phyloP scores from a whole-genome alignment of 2,329 filamentous ascomycete species.

The Elsinoe australis region DNA sequence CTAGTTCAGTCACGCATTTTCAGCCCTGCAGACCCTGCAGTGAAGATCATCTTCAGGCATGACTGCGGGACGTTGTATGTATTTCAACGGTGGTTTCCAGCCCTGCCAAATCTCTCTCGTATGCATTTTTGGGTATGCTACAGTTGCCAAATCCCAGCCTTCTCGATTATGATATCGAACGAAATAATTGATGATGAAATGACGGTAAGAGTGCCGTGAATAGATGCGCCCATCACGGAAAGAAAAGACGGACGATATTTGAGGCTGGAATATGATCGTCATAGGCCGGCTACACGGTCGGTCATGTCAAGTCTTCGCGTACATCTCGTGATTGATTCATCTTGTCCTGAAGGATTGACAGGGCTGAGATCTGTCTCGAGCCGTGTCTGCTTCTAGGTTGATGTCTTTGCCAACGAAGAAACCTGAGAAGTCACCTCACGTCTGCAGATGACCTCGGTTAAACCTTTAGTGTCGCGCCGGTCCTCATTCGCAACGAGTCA shows the following conservation, averaged over 20 bases:
- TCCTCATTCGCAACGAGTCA: too few species aligned
- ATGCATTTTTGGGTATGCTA: neutral
- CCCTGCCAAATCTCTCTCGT: conserved; percentile 1
- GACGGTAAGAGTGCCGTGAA: neutral
- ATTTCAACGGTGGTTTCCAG: conserved; percentile 15
- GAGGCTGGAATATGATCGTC: too few species aligned
- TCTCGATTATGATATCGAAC: neutral
- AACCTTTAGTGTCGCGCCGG: neutral
- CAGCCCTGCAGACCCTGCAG: conserved; percentile 10
- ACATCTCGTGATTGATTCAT: too few species aligned
- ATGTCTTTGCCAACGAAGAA: neutral
- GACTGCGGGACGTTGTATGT: conserved; percentile 12
- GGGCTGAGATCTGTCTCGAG: conserved; percentile 10
- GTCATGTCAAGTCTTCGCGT: too few species aligned
- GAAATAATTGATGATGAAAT: conserved; percentile 2
- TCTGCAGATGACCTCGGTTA: neutral
- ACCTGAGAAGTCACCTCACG: neutral
- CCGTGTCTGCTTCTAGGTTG: neutral
- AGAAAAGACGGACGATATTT: neutral
- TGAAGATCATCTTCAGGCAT: conserved; percentile 3
- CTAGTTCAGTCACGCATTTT: neutral
- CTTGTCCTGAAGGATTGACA: conserved; percentile 7
- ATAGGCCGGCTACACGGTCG: too few species aligned
- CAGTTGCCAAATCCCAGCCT: conserved; percentile 12
- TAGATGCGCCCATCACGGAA: too few species aligned